Conservation (phyloP, 2,329 filamentous ascomycete genomes). For the Colletotrichum sidae region DNA sequence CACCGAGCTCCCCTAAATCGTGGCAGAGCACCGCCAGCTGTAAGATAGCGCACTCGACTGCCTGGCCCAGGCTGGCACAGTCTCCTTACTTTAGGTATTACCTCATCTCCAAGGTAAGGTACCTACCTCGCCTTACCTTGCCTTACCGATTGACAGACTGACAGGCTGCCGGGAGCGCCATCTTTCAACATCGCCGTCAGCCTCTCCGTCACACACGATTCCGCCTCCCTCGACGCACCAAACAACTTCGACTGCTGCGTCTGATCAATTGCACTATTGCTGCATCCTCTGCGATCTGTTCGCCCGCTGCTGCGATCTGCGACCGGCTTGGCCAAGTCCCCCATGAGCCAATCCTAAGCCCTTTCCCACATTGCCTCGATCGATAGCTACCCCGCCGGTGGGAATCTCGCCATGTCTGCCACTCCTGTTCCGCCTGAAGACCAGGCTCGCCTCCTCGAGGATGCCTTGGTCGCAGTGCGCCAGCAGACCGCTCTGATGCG, state of each 20-base stretch:
- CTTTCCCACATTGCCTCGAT: constrained; percentile 32
- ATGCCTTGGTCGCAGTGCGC: constrained; percentile 95
- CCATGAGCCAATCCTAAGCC: constrained; percentile 30
- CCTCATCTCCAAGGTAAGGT: constrained; percentile 20
- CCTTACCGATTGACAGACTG: constrained; percentile 1
- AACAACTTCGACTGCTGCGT: constrained; percentile 6
- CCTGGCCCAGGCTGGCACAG: background rate
- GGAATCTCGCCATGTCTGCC: constrained; percentile 50
- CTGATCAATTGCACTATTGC: background rate
- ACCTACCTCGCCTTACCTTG: constrained; percentile 4
- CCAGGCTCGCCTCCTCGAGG: constrained; percentile 93
- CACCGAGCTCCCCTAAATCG: constrained; percentile 23
- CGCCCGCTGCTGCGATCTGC: background rate
- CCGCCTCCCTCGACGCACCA: background rate
- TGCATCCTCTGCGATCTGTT: background rate
- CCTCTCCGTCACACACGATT: constrained; percentile 5
- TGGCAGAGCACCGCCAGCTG: constrained; percentile 4
- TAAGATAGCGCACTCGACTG: background rate
- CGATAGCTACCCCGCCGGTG: constrained; percentile 38
- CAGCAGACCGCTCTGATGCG: constrained; percentile 98
- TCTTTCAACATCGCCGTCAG: constrained; percentile 25
- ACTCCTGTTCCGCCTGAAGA: constrained; percentile 77
- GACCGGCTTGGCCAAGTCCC: constrained; percentile 15
- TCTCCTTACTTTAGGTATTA: constrained; percentile 6
- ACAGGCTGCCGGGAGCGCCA: background rate